A percentile compares a stretch with the other conserved stretches of the same genome.
phyloP scores from a whole-genome alignment of 1,284 basidiomycete genomes.

The Boletus subluridellus region DNA sequence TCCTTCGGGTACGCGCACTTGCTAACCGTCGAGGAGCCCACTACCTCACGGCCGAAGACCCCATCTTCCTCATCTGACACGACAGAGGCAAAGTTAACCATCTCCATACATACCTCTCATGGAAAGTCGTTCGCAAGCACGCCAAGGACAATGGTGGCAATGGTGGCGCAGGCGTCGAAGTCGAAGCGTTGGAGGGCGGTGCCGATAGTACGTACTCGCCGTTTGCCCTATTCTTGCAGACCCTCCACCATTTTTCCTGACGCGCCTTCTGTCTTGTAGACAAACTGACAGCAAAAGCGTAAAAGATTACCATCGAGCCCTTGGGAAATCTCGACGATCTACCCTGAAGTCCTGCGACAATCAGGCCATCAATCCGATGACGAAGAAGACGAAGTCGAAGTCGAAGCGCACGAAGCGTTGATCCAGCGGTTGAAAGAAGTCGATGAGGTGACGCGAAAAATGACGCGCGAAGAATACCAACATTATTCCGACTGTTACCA shows the following conservation, averaged over 20 bases:
- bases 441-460: too few species aligned
- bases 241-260: too few species aligned
- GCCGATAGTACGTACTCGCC: slow-evolving; percentile 13
- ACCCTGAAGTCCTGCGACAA: too few species aligned
- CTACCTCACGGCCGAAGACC: slow-evolving; percentile 87
- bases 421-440: too few species aligned
- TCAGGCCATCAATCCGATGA: too few species aligned
- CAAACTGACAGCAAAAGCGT: too few species aligned
- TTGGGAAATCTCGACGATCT: too few species aligned
- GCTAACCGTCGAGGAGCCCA: slow-evolving; percentile 81
- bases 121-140: slow-evolving; percentile 97
- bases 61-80: slow-evolving; percentile 94
- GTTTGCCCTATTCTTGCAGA: too few species aligned
- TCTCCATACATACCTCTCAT: slow-evolving; percentile 90
- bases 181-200: slow-evolving; percentile 75
- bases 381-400: too few species aligned
- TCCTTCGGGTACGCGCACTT: slow-evolving; percentile 66
- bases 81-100: slow-evolving; percentile 94
- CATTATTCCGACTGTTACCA: slow-evolving; percentile 69
- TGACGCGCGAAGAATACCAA: too few species aligned
- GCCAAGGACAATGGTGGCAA: slow-evolving; percentile 86
- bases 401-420: slow-evolving; percentile 36
- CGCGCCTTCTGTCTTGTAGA: too few species aligned
- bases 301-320: too few species aligned
- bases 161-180: slow-evolving; percentile 75